These are phyloP conservation scores for Aquilaria sinensis DNA, from an alignment of 345 rosid genomes.

Conservation along the genomic window DNA sequence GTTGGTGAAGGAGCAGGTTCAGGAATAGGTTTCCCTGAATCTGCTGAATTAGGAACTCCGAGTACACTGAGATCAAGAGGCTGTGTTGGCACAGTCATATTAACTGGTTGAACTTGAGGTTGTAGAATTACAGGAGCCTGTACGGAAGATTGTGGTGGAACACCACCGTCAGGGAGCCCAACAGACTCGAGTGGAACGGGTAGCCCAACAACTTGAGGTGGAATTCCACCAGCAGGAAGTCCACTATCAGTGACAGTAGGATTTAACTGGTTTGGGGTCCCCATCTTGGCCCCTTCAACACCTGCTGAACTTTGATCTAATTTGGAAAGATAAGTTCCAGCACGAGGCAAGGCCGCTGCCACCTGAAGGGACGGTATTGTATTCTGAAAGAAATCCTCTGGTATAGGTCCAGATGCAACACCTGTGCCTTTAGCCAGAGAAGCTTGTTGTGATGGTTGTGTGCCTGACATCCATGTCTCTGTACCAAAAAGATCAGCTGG, in stretches of 20 bases:
- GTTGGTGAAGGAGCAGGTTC: constrained; percentile 40
- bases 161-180: constrained; percentile 87
- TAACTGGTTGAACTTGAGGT: constrained; percentile 40
- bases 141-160: constrained; percentile 60
- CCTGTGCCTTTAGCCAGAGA: constrained; percentile 37
- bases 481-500: constrained; percentile 67
- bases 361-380: constrained; percentile 87
- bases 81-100: constrained; percentile 45
- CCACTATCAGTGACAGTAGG: constrained; percentile 46
- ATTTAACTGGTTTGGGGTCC: constrained; percentile 33
- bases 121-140: constrained; percentile 33
- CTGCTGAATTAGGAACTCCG: constrained; percentile 59
- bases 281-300: constrained; percentile 29
- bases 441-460: constrained; percentile 47
- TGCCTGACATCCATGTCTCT: constrained; percentile 43
- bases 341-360: constrained; percentile 77
- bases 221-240: constrained; percentile 74
- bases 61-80: constrained; percentile 95
- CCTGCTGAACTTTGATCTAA: constrained; percentile 58
- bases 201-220: constrained; percentile 54
- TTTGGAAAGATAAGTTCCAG: constrained; percentile 80
- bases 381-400: constrained; percentile 93
- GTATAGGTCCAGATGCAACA: constrained; percentile 61
- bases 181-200: constrained; percentile 37
- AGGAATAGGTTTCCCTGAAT: constrained; percentile 56